Evolutionary conservation across 106 monocot species (phyloP), one percentile per base, ranked within the genome.

Genomic region (Xerophyta viscosa): DNA sequence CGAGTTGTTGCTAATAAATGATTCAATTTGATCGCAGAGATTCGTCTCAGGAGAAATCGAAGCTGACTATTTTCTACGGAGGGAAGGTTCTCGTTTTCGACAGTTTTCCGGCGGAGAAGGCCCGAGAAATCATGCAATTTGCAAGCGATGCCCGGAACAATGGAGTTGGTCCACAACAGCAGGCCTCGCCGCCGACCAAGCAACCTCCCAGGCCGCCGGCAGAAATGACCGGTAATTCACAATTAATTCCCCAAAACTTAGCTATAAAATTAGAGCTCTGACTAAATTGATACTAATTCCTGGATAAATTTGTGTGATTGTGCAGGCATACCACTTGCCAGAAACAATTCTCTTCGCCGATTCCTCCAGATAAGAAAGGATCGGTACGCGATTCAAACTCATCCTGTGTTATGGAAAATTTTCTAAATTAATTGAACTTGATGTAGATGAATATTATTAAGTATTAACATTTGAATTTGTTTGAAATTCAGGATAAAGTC

Each of bases 81-180:
- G 94, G 81, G 23, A 94, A 71, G 62, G 78, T 94, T 41, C 15
- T 84, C 25, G 83, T 94, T 13, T 84, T 94, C 18, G 72, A 94
- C 29, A 70, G 76, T 46, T 78, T 94, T 37, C 72, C 88, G 0
- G 68, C 80, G 2, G 84, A 78, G 4, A 94, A 81, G 70, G 82
- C 76, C 18, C 54, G 29, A 55, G 65, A 73, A 18, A 50, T 82
- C 46, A 74, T 92, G 72, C 57, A 55, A n/a, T 22, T 58, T 8
- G 78, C 71, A 14, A 61, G 36, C 64, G 68, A 63, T 19, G 58
- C 26, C 2, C 42, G 29, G 33, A 48, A 17, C 24, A 24, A 24
- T 2, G 19, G 39, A 18, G 2, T 22, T 46, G 41, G 1, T 24
- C 24, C 24, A 11, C 20, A 17, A 15, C 39, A 39, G 39, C 3